A percentile compares a stretch with the other conserved stretches of the same genome.
These are phyloP conservation scores for Wickerhamiella azyma DNA, from an alignment of 805 yeast species.

Conservation along the genomic window DNA sequence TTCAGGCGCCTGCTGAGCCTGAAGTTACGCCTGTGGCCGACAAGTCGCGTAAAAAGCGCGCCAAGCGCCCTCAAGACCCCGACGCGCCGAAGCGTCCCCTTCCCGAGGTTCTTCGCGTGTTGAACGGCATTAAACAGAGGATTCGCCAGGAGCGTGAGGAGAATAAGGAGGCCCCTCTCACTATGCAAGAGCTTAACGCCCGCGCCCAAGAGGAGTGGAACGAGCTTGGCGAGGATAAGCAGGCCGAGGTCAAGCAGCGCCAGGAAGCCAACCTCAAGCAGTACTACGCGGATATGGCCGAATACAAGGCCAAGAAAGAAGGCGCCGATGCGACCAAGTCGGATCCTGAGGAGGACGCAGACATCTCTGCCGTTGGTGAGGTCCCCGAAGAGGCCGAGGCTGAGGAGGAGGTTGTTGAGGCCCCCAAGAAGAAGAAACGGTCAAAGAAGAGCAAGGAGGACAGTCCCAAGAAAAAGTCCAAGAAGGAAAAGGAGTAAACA, in stretches of 20 bases:
- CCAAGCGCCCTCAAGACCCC: slow-evolving; percentile 60
- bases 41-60: slow-evolving; percentile 27
- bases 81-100: slow-evolving; percentile 92
- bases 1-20: no score
- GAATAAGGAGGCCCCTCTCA: slow-evolving; percentile 45
- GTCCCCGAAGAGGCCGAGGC: no score
- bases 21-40: no score
- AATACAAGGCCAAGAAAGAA: slow-evolving; percentile 6
- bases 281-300: slow-evolving; percentile 30
- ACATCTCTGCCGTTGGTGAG: no score
- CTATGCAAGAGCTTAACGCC: slow-evolving; percentile 66
- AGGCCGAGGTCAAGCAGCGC: slow-evolving; percentile 33
- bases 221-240: slow-evolving; percentile 41
- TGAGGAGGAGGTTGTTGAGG: no score
- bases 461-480: background rate
- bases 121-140: slow-evolving; percentile 56
- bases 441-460: slow-evolving; percentile 4
- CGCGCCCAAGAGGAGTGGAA: slow-evolving; percentile 74
- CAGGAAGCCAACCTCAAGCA: slow-evolving; percentile 33
- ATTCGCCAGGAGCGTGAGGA: slow-evolving; percentile 54
- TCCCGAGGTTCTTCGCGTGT: slow-evolving; percentile 71
- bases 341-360: background rate
- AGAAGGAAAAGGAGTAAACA: background rate
- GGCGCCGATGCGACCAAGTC: slow-evolving; percentile 17
- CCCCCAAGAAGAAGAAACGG: background rate